phyloP scores from a whole-genome alignment of 495 filamentous ascomycete genomes.

The Penicillium subrubescens region DNA sequence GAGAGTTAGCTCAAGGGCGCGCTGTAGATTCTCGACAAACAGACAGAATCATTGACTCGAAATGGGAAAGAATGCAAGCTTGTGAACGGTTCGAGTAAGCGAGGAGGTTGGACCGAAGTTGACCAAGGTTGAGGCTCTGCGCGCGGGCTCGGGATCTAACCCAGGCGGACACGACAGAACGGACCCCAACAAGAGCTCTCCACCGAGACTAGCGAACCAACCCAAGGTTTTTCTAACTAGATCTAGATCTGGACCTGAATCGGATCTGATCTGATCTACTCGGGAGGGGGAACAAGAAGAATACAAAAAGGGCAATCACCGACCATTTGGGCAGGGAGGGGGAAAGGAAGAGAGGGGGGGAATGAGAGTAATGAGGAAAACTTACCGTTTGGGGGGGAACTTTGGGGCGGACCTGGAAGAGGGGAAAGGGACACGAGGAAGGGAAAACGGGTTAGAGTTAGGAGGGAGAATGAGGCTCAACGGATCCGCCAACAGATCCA shows the following conservation, averaged over 20 bases:
- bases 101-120: not conserved
- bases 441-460: not conserved
- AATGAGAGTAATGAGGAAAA: not conserved
- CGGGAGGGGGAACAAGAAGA: not conserved
- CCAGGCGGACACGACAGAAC: constrained; percentile 1
- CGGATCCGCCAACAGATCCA: not conserved
- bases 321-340: not conserved
- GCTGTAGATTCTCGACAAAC: not conserved
- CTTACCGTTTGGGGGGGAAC: not conserved
- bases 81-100: not conserved
- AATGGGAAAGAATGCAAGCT: not conserved
- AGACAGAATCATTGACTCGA: not conserved
- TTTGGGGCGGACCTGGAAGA: not conserved
- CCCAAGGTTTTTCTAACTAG: not conserved
- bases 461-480: not conserved
- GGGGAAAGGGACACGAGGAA: not conserved
- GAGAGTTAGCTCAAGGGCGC: not conserved
- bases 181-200: not conserved
- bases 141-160: constrained; percentile 9
- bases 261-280: not conserved
- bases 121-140: constrained; percentile 4
- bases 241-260: not conserved
- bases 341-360: not conserved
- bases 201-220: not conserved
- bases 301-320: not conserved